phyloP scores from a whole-genome alignment of 2,329 filamentous ascomycete species.

The Xylariaceae sp. region DNA sequence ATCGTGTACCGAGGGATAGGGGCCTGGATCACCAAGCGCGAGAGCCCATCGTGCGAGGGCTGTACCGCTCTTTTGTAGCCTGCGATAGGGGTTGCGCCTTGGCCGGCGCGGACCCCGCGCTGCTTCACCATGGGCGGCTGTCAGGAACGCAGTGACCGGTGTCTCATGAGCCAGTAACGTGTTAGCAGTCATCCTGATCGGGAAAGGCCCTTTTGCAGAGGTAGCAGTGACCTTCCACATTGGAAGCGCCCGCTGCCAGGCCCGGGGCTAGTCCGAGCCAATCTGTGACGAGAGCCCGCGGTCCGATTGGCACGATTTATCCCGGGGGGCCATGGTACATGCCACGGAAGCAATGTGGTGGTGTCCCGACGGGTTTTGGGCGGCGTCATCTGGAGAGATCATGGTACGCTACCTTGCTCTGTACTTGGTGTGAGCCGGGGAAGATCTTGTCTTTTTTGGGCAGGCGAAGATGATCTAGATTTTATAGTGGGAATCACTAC shows the following conservation, averaged over 20 bases:
- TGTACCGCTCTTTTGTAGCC: slow-evolving; percentile 1
- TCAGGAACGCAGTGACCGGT: slow-evolving; percentile 1
- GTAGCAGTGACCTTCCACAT: slow-evolving; percentile 17
- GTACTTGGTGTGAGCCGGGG: not conserved
- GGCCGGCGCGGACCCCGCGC: not conserved
- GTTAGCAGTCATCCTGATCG: slow-evolving; percentile 10
- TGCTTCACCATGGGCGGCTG: slow-evolving; percentile 7
- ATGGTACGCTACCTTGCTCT: too few species aligned
- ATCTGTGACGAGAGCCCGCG: not conserved
- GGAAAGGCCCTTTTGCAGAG: slow-evolving; percentile 2
- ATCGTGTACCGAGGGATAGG: not conserved
- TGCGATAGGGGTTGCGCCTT: not conserved
- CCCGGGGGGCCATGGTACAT: too few species aligned
- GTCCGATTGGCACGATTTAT: not conserved
- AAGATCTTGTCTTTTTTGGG: not conserved
- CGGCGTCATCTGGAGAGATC: not conserved
- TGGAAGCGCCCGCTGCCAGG: slow-evolving; percentile 1
- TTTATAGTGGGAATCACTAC: too few species aligned
- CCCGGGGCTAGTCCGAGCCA: not conserved
- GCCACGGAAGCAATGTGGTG: too few species aligned
- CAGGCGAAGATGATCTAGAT: not conserved
- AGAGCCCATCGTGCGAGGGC: not conserved
- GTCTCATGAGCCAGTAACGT: slow-evolving; percentile 17
- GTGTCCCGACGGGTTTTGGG: too few species aligned
- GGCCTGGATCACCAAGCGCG: not conserved